Percentiles rank a stretch among this genome's conserved stretches.
Evolutionary conservation across 345 rosid species (phyloP).

Genomic region (Eucalyptus marginata): DNA sequence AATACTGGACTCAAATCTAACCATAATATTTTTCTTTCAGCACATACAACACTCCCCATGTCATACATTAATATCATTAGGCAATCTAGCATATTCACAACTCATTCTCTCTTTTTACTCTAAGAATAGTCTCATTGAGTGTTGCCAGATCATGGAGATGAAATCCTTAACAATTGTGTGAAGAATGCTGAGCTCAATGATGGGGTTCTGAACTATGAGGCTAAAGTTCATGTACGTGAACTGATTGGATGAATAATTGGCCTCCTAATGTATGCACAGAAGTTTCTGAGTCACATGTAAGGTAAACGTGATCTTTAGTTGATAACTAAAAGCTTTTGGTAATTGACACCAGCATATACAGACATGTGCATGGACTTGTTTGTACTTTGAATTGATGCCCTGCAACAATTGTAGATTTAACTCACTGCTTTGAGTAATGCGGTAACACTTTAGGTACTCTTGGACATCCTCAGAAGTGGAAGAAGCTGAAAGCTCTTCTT

Average conservation of each 20-base stretch:
- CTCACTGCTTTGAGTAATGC: not conserved
- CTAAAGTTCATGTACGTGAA: slow-evolving; percentile 46
- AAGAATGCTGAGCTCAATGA: slow-evolving; percentile 41
- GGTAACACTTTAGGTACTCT: slow-evolving; percentile 14
- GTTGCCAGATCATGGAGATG: slow-evolving; percentile 43
- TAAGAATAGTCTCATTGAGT: not conserved
- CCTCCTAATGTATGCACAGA: slow-evolving; percentile 24
- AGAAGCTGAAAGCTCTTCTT: slow-evolving; percentile 33
- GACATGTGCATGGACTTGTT: not conserved
- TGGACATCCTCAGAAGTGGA: slow-evolving; percentile 41
- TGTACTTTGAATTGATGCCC: not conserved
- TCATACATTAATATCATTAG: not conserved
- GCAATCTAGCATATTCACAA: not conserved
- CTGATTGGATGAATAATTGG: slow-evolving; percentile 75
- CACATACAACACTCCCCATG: not conserved
- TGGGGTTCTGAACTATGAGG: slow-evolving; percentile 20
- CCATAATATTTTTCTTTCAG: not conserved
- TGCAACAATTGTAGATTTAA: not conserved
- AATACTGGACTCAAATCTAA: not conserved
- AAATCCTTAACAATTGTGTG: slow-evolving; percentile 61
- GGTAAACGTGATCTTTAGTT: slow-evolving; percentile 8
- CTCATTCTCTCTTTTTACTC: not conserved
- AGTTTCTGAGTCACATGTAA: slow-evolving; percentile 5
- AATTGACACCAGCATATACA: not conserved
- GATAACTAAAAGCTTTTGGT: not conserved